Percentiles rank a stretch among this genome's conserved stretches.
These are phyloP conservation scores for Aspergillus thermomutatus DNA, from an alignment of 2,329 filamentous ascomycete species.

Conservation along the genomic window DNA sequence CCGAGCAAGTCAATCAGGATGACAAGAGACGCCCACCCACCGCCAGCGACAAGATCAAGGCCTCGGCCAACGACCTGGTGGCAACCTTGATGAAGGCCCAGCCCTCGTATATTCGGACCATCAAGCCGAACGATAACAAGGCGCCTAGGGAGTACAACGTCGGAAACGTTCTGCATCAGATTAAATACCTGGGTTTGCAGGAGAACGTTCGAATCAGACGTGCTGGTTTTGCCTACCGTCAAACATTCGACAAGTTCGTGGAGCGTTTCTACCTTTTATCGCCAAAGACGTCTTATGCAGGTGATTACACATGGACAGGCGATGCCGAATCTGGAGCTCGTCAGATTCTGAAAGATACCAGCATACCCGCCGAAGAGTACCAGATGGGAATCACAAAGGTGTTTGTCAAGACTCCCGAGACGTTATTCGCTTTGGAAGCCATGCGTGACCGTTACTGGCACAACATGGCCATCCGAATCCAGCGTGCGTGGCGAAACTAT, in stretches of 20 bases:
- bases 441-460: constrained; percentile 99
- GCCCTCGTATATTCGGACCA: constrained; percentile 96
- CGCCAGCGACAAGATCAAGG: constrained; percentile 92
- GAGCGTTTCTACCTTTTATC: constrained; percentile 95
- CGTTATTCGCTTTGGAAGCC: constrained; percentile 90
- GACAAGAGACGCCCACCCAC: constrained; percentile 92
- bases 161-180: constrained; percentile 91
- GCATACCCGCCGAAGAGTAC: constrained; percentile 91
- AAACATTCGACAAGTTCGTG: constrained; percentile 97
- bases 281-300: constrained; percentile 90
- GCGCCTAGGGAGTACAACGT: constrained; percentile 89
- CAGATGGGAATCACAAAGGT: constrained; percentile 96
- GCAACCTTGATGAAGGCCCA: constrained; percentile 95
- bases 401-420: constrained; percentile 98
- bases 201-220: constrained; percentile 97
- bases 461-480: constrained; percentile 98
- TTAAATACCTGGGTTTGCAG: constrained; percentile 98
- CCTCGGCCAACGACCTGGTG: constrained; percentile 90
- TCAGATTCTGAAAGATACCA: constrained; percentile 94
- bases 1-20: constrained; percentile 89
- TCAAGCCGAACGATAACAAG: constrained; percentile 99
- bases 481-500: constrained; percentile 95
- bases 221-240: constrained; percentile 94
- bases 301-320: constrained; percentile 94
- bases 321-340: constrained; percentile 82